Evolutionary conservation across 202 grass and related monocot genomes (phyloP).

Genomic region (Setaria italica): DNA sequence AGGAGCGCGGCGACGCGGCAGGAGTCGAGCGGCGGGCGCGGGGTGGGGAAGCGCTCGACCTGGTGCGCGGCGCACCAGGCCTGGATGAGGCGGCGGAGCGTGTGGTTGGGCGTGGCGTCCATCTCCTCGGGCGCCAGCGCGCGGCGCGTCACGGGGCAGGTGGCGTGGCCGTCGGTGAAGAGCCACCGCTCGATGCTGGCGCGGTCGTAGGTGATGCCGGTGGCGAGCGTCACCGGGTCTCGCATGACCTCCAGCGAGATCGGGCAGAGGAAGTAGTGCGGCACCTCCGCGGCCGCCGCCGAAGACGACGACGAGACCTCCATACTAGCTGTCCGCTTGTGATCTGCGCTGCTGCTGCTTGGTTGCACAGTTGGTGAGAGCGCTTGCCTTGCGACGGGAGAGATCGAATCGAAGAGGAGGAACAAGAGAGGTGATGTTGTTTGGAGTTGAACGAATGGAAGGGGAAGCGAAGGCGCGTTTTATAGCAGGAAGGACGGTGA

Average conservation of each 20-base stretch:
- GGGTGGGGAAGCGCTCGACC: conserved; percentile 79
- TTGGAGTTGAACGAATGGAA: conserved; percentile 31
- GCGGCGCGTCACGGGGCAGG: conserved; percentile 72
- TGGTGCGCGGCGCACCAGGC: conserved; percentile 73
- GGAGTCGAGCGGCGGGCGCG: conserved; percentile 55
- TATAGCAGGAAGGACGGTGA: neutral
- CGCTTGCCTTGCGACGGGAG: neutral
- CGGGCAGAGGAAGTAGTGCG: conserved; percentile 85
- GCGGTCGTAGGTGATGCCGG: conserved; percentile 96
- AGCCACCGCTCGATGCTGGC: conserved; percentile 87
- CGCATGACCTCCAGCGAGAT: conserved; percentile 92
- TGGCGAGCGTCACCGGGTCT: conserved; percentile 81
- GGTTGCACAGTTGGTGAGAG: no score
- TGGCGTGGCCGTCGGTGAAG: conserved; percentile 55
- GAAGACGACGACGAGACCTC: conserved; percentile 27
- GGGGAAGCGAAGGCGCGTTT: conserved; percentile 23
- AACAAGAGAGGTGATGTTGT: no score
- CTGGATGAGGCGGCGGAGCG: conserved; percentile 84
- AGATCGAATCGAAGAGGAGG: neutral
- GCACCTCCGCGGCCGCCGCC: conserved; percentile 55
- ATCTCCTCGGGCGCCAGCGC: conserved; percentile 39
- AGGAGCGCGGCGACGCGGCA: conserved; percentile 53
- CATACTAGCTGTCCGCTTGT: neutral
- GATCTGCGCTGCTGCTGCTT: neutral
- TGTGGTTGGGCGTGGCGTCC: conserved; percentile 87